Conservation (phyloP, 371 early-diverging fungal genomes). For the Mycotypha africana region DNA sequence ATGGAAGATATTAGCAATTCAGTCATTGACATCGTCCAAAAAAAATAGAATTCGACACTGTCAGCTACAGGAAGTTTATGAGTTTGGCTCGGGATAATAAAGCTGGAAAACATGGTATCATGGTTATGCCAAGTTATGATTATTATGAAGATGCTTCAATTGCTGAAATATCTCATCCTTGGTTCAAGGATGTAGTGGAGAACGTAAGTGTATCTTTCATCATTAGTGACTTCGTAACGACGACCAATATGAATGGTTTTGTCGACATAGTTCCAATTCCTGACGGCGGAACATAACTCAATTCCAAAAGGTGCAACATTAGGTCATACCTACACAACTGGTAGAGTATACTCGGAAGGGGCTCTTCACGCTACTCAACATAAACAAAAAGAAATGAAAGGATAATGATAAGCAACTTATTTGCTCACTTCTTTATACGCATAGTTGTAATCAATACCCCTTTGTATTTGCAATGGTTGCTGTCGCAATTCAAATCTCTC, state of each 20-base stretch:
- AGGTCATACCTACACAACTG: slow-evolving; percentile 50
- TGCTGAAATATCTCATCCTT: slow-evolving; percentile 34
- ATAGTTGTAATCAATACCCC: slow-evolving; percentile 52
- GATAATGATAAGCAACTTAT: background rate
- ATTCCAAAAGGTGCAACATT: slow-evolving; percentile 40
- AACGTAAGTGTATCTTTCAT: no score
- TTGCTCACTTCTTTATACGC: no score
- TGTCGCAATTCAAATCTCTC: slow-evolving; percentile 33
- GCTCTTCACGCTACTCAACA: no score
- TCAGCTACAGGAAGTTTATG: slow-evolving; percentile 38
- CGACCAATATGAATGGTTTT: no score
- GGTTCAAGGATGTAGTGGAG: slow-evolving; percentile 46
- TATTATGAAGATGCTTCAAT: slow-evolving; percentile 37
- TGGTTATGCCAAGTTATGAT: slow-evolving; percentile 34
- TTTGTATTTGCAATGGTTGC: slow-evolving; percentile 63
- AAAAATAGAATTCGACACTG: slow-evolving; percentile 43
- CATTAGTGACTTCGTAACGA: no score
- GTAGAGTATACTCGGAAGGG: slow-evolving; percentile 21
- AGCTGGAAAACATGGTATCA: slow-evolving; percentile 30
- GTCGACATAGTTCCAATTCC: slow-evolving; percentile 13
- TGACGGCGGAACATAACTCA: slow-evolving; percentile 20
- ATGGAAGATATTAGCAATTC: no score
- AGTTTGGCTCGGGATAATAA: slow-evolving; percentile 16
- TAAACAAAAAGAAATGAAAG: background rate
- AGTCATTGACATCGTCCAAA: no score